Percentiles rank a stretch among this genome's conserved stretches.
These are phyloP conservation scores for Nectriaceae sp. DNA, from an alignment of 2,329 filamentous ascomycete genomes.

Conservation along the genomic window DNA sequence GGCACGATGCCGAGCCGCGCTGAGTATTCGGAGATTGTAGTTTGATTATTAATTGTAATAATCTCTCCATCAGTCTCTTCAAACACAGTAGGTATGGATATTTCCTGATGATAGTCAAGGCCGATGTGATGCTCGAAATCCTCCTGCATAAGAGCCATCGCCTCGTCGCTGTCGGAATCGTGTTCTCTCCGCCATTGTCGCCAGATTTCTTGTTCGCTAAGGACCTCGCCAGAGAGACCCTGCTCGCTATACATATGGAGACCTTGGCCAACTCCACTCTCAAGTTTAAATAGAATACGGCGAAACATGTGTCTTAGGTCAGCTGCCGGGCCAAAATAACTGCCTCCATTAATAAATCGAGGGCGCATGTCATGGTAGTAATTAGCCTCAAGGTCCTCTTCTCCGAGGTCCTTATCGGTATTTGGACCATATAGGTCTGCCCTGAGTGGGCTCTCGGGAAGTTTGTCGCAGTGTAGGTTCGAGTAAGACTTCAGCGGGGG, in stretches of 20 bases:
- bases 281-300: not conserved
- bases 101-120: constrained; percentile 26
- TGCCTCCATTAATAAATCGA: constrained; percentile 22
- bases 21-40: not conserved
- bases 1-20: not conserved
- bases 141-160: not conserved
- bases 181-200: not conserved
- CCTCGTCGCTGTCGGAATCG: not conserved
- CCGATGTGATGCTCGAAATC: constrained; percentile 26
- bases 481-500: constrained; percentile 15
- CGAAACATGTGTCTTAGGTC: constrained; percentile 21
- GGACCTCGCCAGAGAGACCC: constrained; percentile 23
- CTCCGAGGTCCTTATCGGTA: constrained; percentile 18
- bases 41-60: not conserved
- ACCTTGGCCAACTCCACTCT: not conserved
- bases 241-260: constrained; percentile 8
- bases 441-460: constrained; percentile 24
- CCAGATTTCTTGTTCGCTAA: constrained; percentile 27
- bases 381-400: constrained; percentile 4
- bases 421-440: constrained; percentile 24
- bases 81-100: constrained; percentile 11
- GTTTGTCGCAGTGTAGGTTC: constrained; percentile 24
- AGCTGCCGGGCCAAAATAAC: constrained; percentile 19
- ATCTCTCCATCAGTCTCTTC: not conserved
- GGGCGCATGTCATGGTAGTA: constrained; percentile 16